Percentiles rank a stretch among this genome's conserved stretches.
Evolutionary conservation across 139 green algal genomes (phyloP).

Genomic region (Diplosphaera chodatii): DNA sequence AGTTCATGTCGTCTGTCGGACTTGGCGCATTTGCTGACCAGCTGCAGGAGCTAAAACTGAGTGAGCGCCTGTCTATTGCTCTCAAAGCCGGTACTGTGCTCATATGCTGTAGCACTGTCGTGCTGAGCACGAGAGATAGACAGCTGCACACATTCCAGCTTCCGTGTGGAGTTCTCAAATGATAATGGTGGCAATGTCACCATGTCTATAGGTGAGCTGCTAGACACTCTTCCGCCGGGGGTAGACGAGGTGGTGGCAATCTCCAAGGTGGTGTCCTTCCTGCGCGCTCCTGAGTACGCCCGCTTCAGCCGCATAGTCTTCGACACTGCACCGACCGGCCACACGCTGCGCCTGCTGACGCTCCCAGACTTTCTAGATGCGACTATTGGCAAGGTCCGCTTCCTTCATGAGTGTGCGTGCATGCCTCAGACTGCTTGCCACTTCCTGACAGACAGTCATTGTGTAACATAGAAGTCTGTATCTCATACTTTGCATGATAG

Average conservation of each 20-base stretch:
- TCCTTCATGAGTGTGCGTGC: too few relatives aligned
- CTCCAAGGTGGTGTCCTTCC: constrained; percentile 86
- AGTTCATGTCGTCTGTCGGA: constrained; percentile 75
- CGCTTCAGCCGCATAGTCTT: constrained; percentile 94
- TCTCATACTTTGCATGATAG: too few relatives aligned
- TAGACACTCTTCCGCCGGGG: constrained; percentile 93
- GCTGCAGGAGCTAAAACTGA: constrained; percentile 66
- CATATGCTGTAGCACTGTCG: too few relatives aligned
- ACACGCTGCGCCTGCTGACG: constrained; percentile 93
- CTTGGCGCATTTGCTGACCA: constrained; percentile 70
- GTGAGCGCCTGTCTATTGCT: constrained; percentile 23
- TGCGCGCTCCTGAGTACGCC: constrained; percentile 72
- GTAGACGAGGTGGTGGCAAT: constrained; percentile 94
- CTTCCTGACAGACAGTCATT: too few relatives aligned
- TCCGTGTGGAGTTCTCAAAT: too few relatives aligned
- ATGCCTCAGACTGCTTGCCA: too few relatives aligned
- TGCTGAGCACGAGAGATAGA: too few relatives aligned
- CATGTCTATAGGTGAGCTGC: constrained; percentile 71
- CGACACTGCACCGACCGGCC: constrained; percentile 96
- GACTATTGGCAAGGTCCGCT: constrained; percentile 71
- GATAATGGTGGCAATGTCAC: not conserved
- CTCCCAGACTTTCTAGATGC: constrained; percentile 95
- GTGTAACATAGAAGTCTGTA: too few relatives aligned
- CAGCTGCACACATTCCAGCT: too few relatives aligned
- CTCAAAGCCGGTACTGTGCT: too few relatives aligned